Evolutionary conservation across 202 grass and related monocot species (phyloP), one percentile per base, ranked within the genome.

Genomic region (Panicum hallii): DNA sequence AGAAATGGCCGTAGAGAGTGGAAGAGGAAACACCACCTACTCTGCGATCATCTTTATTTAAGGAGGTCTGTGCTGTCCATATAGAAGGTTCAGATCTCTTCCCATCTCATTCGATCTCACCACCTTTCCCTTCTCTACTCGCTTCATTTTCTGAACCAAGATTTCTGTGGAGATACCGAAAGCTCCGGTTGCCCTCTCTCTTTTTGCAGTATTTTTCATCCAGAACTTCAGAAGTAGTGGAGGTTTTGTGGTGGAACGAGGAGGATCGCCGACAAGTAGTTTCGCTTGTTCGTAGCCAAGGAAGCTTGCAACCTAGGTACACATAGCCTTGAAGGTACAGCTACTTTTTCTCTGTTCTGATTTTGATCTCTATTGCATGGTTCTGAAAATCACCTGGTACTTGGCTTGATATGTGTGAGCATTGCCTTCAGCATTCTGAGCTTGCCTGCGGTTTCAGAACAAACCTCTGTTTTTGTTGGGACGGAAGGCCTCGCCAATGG

Each of bases 71-170:
- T 63, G 72, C 42, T 50, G 11, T 38, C 63, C 10, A 42, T 52
- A 69, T 32, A 62, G 83, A 86, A 79, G 54, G 47, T 72, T 85
- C 57, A 72, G 62, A 79, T 41, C 74, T 85, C 53, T 54, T 66
- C 28, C 86, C 60, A 30, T 55, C 72, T 61, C 17, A n/a, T 58
- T 48, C 48, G 12, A 8, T 50, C 38, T 30, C 41, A 19, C 7
- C 52, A 43, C 28, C 22, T 17, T 54, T 78, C 28, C 40, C 9
- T 30, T 70, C 32, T 9, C 49, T 40, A 14, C 48, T 53, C 4
- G 11, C 49, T 19, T 42, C 62, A 26, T 74, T 62, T 62, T 66
- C 70, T 20, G 13, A 75, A 32, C 81, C 12, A 6, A 62, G 49
- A 17, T 26, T 22, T 64, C 4, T 63, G 7, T 20, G 7, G 46